Conservation (phyloP, 2,329 filamentous ascomycete species). For the Pochonia chlamydosporia region DNA sequence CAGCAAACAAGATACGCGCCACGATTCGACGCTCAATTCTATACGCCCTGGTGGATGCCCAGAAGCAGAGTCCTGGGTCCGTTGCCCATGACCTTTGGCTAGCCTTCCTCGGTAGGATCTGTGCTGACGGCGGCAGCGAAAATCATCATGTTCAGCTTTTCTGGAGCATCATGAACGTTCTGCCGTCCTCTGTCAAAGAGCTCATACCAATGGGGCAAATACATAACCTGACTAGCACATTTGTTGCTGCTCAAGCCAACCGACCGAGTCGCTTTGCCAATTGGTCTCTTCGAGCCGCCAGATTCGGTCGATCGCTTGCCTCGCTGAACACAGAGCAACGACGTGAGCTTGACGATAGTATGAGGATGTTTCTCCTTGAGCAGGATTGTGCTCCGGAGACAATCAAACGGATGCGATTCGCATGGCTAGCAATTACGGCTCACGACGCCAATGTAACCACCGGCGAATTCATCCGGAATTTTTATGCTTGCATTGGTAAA, state of each 20-base stretch:
- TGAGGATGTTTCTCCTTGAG: slow-evolving; percentile 10
- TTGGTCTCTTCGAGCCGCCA: slow-evolving; percentile 13
- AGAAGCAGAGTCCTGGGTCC: slow-evolving; percentile 1
- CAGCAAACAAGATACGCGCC: slow-evolving; percentile 11
- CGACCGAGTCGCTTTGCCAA: slow-evolving; percentile 10
- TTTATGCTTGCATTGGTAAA: slow-evolving; percentile 2
- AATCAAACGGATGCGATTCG: slow-evolving; percentile 10
- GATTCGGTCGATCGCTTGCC: slow-evolving; percentile 12
- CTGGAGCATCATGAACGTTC: slow-evolving; percentile 10
- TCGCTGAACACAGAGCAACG: slow-evolving; percentile 8
- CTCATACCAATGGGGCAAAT: slow-evolving; percentile 11
- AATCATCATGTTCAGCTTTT: slow-evolving; percentile 15
- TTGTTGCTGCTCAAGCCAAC: slow-evolving; percentile 15
- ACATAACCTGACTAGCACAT: slow-evolving; percentile 6
- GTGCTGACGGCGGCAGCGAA: slow-evolving; percentile 3
- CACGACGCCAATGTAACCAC: slow-evolving; percentile 10
- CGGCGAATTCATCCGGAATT: slow-evolving; percentile 10
- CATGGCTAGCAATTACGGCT: slow-evolving; percentile 17
- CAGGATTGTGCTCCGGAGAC: slow-evolving; percentile 7
- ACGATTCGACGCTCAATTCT: slow-evolving; percentile 16
- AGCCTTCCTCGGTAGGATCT: slow-evolving; percentile 10
- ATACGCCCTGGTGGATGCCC: slow-evolving; percentile 10
- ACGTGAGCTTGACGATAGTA: slow-evolving; percentile 6
- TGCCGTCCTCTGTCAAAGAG: slow-evolving; percentile 12
- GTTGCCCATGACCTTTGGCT: slow-evolving; percentile 14